phyloP scores from a whole-genome alignment of 441 rosid species.

The Adansonia grandidieri region DNA sequence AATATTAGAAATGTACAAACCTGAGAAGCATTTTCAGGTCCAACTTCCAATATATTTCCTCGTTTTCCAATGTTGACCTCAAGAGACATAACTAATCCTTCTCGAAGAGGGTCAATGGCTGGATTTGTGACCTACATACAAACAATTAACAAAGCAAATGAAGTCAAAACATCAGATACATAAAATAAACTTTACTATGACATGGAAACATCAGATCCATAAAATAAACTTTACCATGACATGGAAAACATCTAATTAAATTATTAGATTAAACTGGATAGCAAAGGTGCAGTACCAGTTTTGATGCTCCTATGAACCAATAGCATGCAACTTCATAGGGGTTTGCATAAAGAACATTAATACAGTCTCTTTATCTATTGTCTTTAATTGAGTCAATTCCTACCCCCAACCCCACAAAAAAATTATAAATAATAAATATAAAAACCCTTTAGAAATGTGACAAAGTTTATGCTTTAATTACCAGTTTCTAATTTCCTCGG shows the following conservation, averaged over 20 bases:
- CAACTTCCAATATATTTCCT: slow-evolving; percentile 88
- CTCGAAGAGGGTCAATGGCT: slow-evolving; percentile 97
- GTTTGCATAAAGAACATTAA: background rate
- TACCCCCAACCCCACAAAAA: background rate
- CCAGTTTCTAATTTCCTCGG: slow-evolving; percentile 7
- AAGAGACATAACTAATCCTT: slow-evolving; percentile 98
- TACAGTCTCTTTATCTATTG: background rate
- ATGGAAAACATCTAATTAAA: background rate
- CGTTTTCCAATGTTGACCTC: slow-evolving; percentile 96
- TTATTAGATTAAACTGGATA: background rate
- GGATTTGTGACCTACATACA: slow-evolving; percentile 90
- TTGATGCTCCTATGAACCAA: slow-evolving; percentile 6
- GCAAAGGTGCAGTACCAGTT: background rate
- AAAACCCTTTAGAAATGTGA: slow-evolving; percentile 2
- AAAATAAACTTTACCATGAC: no score
- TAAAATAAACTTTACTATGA: background rate
- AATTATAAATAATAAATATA: background rate
- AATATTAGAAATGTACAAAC: slow-evolving; percentile 43
- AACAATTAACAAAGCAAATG: slow-evolving; percentile 11
- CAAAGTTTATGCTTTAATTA: background rate
- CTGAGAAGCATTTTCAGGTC: slow-evolving; percentile 97
- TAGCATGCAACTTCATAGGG: background rate
- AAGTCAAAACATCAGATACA: slow-evolving; percentile 3
- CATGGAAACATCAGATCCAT: background rate
- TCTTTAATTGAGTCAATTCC: background rate